These are phyloP conservation scores for Batrachochytrium dendrobatidis DNA, from an alignment of 371 early-diverging fungal species.

Conservation along the genomic window DNA sequence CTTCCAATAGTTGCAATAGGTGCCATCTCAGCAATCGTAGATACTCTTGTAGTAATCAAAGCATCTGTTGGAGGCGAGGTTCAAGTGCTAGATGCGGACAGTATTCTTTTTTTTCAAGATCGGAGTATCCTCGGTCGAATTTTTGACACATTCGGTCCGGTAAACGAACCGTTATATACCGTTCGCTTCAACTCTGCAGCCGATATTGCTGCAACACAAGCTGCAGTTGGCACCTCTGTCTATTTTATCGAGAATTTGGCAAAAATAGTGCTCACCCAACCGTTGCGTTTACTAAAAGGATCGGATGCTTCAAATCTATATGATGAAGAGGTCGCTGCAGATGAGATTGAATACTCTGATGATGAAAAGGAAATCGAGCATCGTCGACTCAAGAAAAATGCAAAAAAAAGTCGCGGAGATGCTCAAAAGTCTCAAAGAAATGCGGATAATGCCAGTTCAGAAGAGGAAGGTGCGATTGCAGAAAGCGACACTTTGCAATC, in stretches of 20 bases:
- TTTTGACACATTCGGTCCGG: slow-evolving; percentile 92
- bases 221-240: slow-evolving; percentile 48
- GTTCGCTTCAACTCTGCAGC: slow-evolving; percentile 50
- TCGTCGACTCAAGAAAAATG: slow-evolving; percentile 21
- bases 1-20: slow-evolving; percentile 57
- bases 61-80: slow-evolving; percentile 41
- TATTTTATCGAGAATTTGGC: slow-evolving; percentile 58
- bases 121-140: slow-evolving; percentile 68
- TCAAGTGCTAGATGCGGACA: slow-evolving; percentile 70
- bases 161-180: slow-evolving; percentile 72
- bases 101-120: slow-evolving; percentile 61
- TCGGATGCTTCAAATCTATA: slow-evolving; percentile 86
- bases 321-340: slow-evolving; percentile 83
- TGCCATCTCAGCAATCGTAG: slow-evolving; percentile 59
- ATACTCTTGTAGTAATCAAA: slow-evolving; percentile 66
- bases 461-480: no score
- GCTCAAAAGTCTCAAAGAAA: not conserved
- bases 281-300: slow-evolving; percentile 62
- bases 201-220: slow-evolving; percentile 11
- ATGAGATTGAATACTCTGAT: slow-evolving; percentile 79
- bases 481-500: no score
- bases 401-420: not conserved
- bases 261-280: slow-evolving; percentile 58
- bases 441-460: no score
- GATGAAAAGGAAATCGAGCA: slow-evolving; percentile 70